Conservation (phyloP, 2,329 filamentous ascomycete species). For the Penicillium brevicompactum region DNA sequence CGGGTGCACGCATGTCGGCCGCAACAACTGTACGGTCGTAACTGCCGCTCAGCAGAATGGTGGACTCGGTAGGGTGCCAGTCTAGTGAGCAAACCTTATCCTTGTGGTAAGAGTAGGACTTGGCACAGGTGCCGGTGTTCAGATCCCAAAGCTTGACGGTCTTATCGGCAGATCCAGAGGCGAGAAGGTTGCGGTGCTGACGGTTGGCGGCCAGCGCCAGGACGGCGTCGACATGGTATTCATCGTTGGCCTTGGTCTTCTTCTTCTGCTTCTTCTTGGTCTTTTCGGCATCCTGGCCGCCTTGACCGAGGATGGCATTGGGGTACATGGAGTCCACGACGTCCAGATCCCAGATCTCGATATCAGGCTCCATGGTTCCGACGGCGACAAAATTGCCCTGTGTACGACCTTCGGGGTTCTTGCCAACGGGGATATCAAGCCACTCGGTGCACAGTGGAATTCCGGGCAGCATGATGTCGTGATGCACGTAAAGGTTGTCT, state of each 20-base stretch:
- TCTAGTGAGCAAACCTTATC: constrained; percentile 97
- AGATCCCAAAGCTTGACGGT: constrained; percentile 98
- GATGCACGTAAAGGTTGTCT: constrained; percentile 98
- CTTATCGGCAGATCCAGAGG: constrained; percentile 92
- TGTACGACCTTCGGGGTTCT: constrained; percentile 64
- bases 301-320: constrained; percentile 89
- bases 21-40: constrained; percentile 94
- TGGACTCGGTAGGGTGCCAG: constrained; percentile 87
- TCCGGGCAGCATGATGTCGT: constrained; percentile 98
- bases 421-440: constrained; percentile 88
- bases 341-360: constrained; percentile 97
- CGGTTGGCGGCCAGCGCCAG: constrained; percentile 89
- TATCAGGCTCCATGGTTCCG: constrained; percentile 96
- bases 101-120: constrained; percentile 93
- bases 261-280: constrained; percentile 79
- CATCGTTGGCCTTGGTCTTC: constrained; percentile 84
- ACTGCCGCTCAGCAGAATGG: constrained; percentile 85
- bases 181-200: constrained; percentile 89
- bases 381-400: constrained; percentile 91
- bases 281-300: constrained; percentile 49
- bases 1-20: constrained; percentile 94
- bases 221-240: constrained; percentile 92
- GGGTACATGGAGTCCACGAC: constrained; percentile 98
- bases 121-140: constrained; percentile 86
- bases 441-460: constrained; percentile 96